Percentiles rank a stretch among this genome's conserved stretches.
phyloP scores from a whole-genome alignment of 1,284 basidiomycete genomes.

The Ceratobasidium sp. region DNA sequence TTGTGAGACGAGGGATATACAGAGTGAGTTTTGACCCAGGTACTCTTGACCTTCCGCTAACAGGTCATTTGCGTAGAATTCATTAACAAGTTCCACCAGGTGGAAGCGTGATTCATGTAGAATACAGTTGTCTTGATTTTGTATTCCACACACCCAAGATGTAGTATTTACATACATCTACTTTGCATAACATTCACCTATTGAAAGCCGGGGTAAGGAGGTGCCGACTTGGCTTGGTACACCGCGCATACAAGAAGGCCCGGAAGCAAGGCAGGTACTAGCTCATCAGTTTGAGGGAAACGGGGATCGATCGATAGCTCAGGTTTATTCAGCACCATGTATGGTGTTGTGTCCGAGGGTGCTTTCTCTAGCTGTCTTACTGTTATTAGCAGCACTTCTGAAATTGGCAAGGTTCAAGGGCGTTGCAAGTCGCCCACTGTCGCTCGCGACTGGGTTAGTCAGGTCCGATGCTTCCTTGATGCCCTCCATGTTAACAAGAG shows the following conservation, averaged over 20 bases:
- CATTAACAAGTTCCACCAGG: slow-evolving; percentile 35
- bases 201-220: background rate
- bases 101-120: slow-evolving; percentile 9
- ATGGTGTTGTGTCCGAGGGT: slow-evolving; percentile 8
- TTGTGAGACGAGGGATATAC: slow-evolving; percentile 76
- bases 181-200: background rate
- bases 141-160: background rate
- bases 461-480: background rate
- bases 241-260: slow-evolving; percentile 33
- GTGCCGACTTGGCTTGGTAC: background rate
- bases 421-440: background rate
- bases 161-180: background rate
- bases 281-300: background rate
- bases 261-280: background rate
- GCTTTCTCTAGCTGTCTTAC: slow-evolving; percentile 1
- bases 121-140: background rate
- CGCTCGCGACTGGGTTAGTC: background rate
- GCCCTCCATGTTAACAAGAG: background rate
- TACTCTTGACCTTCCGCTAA: background rate
- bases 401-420: slow-evolving; percentile 10
- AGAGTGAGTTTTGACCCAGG: slow-evolving; percentile 61
- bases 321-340: slow-evolving; percentile 16
- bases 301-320: slow-evolving; percentile 31
- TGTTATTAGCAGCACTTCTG: background rate
- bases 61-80: slow-evolving; percentile 10